Percentiles rank a stretch among this genome's conserved stretches.
phyloP scores from a whole-genome alignment of 495 filamentous ascomycete genomes.

The Apodospora peruviana region DNA sequence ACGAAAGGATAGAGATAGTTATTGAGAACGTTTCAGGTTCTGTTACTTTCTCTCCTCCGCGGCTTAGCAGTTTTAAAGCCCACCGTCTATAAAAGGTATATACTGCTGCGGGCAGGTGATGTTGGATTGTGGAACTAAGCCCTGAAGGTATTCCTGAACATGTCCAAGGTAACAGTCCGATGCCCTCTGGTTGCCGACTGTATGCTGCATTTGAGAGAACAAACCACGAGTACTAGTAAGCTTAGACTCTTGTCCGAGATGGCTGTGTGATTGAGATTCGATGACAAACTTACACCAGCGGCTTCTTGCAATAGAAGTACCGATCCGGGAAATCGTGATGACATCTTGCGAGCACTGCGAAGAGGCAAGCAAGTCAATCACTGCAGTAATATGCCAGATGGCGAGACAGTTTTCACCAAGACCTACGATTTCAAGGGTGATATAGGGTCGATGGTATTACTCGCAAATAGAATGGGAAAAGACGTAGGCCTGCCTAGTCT shows the following conservation, averaged over 20 bases:
- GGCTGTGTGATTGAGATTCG: not conserved
- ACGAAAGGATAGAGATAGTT: too few relatives aligned
- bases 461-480: not conserved
- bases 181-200: not conserved
- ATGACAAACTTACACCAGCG: conserved; percentile 1
- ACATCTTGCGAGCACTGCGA: conserved; percentile 1
- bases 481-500: not conserved
- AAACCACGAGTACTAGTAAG: too few relatives aligned
- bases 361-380: not conserved
- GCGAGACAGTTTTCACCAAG: too few relatives aligned
- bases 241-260: not conserved
- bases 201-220: not conserved
- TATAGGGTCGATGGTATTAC: not conserved
- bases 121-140: not conserved
- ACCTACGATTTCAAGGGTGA: not conserved
- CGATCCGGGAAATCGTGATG: conserved; percentile 1
- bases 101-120: not conserved
- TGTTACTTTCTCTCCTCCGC: too few relatives aligned
- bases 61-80: too few relatives aligned
- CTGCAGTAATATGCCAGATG: not conserved
- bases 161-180: conserved; percentile 1
- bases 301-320: not conserved
- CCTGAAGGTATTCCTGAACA: conserved; percentile 1
- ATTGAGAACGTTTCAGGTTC: too few relatives aligned
- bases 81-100: not conserved